phyloP scores from a whole-genome alignment of 176 grass and related monocot genomes.

The Oryza coarctata region DNA sequence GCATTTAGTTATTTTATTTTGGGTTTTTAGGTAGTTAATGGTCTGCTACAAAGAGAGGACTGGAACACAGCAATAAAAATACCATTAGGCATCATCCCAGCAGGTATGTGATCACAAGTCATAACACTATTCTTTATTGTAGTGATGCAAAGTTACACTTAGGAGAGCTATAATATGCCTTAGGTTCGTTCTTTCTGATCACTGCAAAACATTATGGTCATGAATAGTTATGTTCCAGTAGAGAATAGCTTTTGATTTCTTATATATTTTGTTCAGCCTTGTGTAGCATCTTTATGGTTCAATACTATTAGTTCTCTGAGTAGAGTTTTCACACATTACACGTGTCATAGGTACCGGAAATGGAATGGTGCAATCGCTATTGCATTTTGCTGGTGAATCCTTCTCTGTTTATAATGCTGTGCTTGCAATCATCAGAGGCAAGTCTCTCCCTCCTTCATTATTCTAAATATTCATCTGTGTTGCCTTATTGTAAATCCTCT shows the following conservation, averaged over 20 bases:
- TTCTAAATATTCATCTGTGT: not conserved
- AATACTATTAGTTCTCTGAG: not conserved
- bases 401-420: conserved; percentile 81
- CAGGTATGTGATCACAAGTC: conserved; percentile 52
- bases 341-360: conserved; percentile 81
- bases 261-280: not conserved
- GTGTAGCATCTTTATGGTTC: conserved; percentile 16
- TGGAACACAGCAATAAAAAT: conserved; percentile 92
- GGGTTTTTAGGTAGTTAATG: conserved; percentile 83
- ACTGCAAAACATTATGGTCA: not conserved
- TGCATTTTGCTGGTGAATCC: conserved; percentile 64
- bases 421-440: conserved; percentile 80
- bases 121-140: not conserved
- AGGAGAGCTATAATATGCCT: not conserved
- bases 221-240: not conserved
- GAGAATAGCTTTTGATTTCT: not conserved
- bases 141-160: not conserved
- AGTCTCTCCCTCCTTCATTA: conserved; percentile 20
- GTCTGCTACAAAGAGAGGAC: conserved; percentile 85
- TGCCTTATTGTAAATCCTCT: not conserved
- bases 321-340: conserved; percentile 29
- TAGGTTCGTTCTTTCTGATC: not conserved
- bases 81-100: conserved; percentile 90
- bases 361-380: conserved; percentile 86
- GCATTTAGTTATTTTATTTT: conserved; percentile 23